Conservation (phyloP, 176 grass and related monocot genomes). For the Melocanna baccifera region DNA sequence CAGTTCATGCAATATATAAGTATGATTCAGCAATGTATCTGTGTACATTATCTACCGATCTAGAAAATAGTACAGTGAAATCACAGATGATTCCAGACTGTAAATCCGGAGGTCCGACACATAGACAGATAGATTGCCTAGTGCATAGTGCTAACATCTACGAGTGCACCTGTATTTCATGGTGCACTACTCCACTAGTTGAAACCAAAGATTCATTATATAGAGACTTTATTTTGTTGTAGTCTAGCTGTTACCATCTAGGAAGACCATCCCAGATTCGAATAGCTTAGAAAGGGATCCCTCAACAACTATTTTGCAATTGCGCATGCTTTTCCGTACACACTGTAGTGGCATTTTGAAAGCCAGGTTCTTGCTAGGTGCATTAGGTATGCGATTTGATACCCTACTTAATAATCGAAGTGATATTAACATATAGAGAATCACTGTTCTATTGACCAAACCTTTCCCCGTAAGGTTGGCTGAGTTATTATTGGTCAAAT, state of each 20-base stretch:
- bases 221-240: neutral
- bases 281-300: neutral
- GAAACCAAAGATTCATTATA: neutral
- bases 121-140: no score
- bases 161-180: neutral
- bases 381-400: neutral
- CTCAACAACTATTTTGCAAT: neutral
- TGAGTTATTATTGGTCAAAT: neutral
- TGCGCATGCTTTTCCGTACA: neutral
- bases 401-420: neutral
- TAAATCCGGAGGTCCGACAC: no score
- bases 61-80: no score
- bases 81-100: no score
- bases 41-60: no score
- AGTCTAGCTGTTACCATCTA: neutral
- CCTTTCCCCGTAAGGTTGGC: neutral
- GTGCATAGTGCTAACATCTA: neutral
- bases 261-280: neutral
- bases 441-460: neutral
- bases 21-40: no score
- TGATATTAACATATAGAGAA: neutral
- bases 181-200: neutral
- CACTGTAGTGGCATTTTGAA: neutral
- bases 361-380: neutral
- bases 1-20: no score